Evolutionary conservation across 441 rosid genomes (phyloP).

Genomic region (Croton setiger): DNA sequence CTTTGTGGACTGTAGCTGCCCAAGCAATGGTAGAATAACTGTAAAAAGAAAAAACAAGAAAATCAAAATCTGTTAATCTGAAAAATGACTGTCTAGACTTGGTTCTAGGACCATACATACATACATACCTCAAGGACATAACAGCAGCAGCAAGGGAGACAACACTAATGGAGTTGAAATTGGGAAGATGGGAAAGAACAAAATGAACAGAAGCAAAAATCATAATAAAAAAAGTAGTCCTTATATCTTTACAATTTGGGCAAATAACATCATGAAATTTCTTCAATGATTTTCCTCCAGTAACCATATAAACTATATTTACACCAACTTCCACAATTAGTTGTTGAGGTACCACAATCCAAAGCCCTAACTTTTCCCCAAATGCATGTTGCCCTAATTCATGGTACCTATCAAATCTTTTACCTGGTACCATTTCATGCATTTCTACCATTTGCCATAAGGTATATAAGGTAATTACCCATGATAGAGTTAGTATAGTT

Average conservation of each 20-base stretch:
- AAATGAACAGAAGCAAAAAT: slow-evolving; percentile 72
- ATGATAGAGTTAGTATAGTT: slow-evolving; percentile 44
- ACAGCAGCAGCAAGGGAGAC: slow-evolving; percentile 76
- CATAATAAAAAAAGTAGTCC: slow-evolving; percentile 54
- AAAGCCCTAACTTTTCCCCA: slow-evolving; percentile 71
- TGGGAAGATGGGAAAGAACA: slow-evolving; percentile 67
- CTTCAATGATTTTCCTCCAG: slow-evolving; percentile 81
- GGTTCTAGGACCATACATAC: too few relatives aligned
- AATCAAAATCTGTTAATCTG: background rate
- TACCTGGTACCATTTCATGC: slow-evolving; percentile 82
- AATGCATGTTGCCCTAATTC: slow-evolving; percentile 74
- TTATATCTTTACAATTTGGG: slow-evolving; percentile 46
- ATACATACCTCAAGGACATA: slow-evolving; percentile 66
- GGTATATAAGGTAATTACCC: slow-evolving; percentile 72
- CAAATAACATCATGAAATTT: slow-evolving; percentile 60
- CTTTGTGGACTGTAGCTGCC: slow-evolving; percentile 46
- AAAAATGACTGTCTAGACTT: too few relatives aligned
- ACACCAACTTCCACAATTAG: slow-evolving; percentile 63
- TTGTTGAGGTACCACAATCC: slow-evolving; percentile 85
- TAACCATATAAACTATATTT: slow-evolving; percentile 75
- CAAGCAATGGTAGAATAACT: slow-evolving; percentile 78
- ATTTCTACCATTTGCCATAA: slow-evolving; percentile 93
- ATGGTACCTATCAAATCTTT: slow-evolving; percentile 76
- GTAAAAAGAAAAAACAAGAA: background rate
- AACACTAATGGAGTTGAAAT: slow-evolving; percentile 59